Evolutionary conservation across 2,329 filamentous ascomycete genomes (phyloP), one percentile per base, ranked within the genome.

Genomic region (Ilyonectria robusta): DNA sequence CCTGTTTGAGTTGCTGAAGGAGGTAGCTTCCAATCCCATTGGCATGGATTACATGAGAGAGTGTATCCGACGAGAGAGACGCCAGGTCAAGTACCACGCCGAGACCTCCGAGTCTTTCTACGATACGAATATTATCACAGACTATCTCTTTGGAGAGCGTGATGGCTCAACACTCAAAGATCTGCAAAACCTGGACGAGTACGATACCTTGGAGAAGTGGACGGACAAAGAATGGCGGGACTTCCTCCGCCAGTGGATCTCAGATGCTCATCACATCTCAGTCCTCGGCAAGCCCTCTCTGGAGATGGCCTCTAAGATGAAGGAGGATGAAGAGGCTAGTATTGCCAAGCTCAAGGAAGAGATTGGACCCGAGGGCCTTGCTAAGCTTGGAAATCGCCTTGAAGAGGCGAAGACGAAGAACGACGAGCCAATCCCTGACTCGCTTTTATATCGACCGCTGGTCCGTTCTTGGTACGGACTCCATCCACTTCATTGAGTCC

Each of bases 401-500:
- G 93, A 97, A 62, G 86, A 89, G 46, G 95, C 96, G 8, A 97
- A 97, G 81, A 88, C 90, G 19, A 93, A 95, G 80, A 99, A 98
- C 75, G 94, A 98, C 71, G 89, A 91, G 74, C 90, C 94, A 8
- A 97, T 99, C 64, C 96, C 96, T 0, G 86, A 89, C 26, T 89
- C 93, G 2, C 83, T 98, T 17, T n/a, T n/a, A n/a, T n/a, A 86
- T 99, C 13, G 92, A 94, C 66, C 85, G 89, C 60, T 97, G 97
- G 85, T 85, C 89, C 46, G 93, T 98, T 11, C 96, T 96, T 0
- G 88, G 91, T 35, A 93, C 94, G 0, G 93, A 97, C 9, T 97
- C 94, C 0, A 98, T 99, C 56, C 94, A 97, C 78, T 98, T 99
- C 81, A 97, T 98, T 73, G 88, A 94, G 70, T 96, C 94, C 0